Evolutionary conservation across 768 basidiomycete genomes (phyloP).

Genomic region (Naganishia onofrii): DNA sequence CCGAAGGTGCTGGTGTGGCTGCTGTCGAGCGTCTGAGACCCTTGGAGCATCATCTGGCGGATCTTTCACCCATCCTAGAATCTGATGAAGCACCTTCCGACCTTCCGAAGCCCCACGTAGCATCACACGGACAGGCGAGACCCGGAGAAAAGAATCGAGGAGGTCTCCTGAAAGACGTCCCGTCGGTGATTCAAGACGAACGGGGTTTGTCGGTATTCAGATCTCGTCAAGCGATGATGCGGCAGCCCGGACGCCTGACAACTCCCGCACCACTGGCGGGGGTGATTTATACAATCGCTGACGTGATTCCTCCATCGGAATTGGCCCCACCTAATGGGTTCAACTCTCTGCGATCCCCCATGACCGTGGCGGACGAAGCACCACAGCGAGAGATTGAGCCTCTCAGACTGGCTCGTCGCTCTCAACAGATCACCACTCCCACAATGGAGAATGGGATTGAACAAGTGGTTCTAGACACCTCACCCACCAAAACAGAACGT

Average conservation of each 20-base stretch:
- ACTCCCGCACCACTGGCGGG: background rate
- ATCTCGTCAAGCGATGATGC: slow-evolving; percentile 1
- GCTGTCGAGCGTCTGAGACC: background rate
- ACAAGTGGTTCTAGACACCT: background rate
- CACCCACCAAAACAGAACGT: slow-evolving; percentile 14
- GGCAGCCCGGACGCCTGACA: background rate
- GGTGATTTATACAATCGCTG: no score
- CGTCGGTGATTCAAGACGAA: background rate
- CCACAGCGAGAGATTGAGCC: background rate
- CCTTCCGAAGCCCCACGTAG: background rate
- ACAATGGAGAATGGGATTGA: background rate
- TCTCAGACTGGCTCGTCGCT: background rate
- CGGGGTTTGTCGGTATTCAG: slow-evolving; percentile 9
- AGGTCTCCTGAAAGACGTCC: background rate
- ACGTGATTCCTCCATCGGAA: background rate
- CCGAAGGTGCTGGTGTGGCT: background rate
- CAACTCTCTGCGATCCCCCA: background rate
- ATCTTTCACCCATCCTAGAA: background rate
- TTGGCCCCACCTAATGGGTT: background rate
- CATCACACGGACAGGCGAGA: background rate
- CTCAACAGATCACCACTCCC: background rate
- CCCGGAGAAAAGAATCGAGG: background rate
- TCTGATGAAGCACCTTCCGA: background rate
- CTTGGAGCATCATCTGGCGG: background rate
- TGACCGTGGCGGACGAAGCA: background rate